Evolutionary conservation across 2,329 filamentous ascomycete genomes (phyloP).

Genomic region (Colletotrichum godetiae): DNA sequence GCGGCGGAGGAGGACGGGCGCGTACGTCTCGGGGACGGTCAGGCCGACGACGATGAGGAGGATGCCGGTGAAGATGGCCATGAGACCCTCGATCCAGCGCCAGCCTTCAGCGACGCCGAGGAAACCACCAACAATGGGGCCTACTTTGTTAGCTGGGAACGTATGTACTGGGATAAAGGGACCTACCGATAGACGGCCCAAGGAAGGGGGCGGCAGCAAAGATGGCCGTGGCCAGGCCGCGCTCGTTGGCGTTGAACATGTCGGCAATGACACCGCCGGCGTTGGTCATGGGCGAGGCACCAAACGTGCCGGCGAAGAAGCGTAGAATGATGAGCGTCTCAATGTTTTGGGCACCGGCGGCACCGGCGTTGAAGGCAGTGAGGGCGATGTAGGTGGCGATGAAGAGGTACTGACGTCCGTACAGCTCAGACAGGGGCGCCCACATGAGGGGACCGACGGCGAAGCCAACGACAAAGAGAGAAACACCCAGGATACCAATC

Average conservation of each 20-base stretch:
- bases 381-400: constrained; percentile 66
- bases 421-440: constrained; percentile 73
- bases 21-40: constrained; percentile 54
- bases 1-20: constrained; percentile 40
- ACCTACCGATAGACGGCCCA: constrained; percentile 71
- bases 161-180: constrained; percentile 56
- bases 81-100: constrained; percentile 77
- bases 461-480: constrained; percentile 60
- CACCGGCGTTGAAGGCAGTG: constrained; percentile 70
- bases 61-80: constrained; percentile 66
- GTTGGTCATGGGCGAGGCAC: constrained; percentile 71
- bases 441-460: constrained; percentile 72
- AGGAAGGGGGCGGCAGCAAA: constrained; percentile 76
- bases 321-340: constrained; percentile 69
- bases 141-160: constrained; percentile 75
- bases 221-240: constrained; percentile 69
- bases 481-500: constrained; percentile 58
- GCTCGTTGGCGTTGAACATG: constrained; percentile 63
- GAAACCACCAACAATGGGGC: constrained; percentile 76
- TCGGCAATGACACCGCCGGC: constrained; percentile 72
- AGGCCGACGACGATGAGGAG: constrained; percentile 52
- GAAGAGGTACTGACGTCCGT: constrained; percentile 70
- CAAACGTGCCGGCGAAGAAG: constrained; percentile 74
- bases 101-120: constrained; percentile 72
- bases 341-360: constrained; percentile 67